These are phyloP conservation scores for Cynanchum wilfordii DNA, from an alignment of 257 asterid genomes.

Conservation along the genomic window DNA sequence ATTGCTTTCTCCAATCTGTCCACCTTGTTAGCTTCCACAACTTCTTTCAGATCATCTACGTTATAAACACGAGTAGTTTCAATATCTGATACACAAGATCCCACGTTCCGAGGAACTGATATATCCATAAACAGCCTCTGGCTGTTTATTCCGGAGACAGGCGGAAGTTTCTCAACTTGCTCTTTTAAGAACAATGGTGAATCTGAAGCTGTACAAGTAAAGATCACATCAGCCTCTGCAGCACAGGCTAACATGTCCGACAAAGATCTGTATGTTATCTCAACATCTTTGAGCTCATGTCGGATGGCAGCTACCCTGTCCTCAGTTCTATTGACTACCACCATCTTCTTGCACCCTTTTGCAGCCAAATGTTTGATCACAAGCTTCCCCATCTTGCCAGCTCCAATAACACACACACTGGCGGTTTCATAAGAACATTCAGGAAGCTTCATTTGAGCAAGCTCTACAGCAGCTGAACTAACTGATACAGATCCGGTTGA, in stretches of 20 bases:
- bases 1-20: constrained; percentile 62
- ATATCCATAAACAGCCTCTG: constrained; percentile 69
- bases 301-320: constrained; percentile 59
- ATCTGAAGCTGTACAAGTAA: constrained; percentile 81
- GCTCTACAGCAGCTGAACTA: constrained; percentile 97
- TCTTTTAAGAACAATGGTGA: constrained; percentile 56
- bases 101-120: constrained; percentile 92
- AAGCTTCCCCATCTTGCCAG: constrained; percentile 96
- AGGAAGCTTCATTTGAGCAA: constrained; percentile 78
- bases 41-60: constrained; percentile 87
- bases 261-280: constrained; percentile 53
- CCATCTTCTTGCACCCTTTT: constrained; percentile 68
- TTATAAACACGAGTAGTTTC: constrained; percentile 55
- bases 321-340: constrained; percentile 73
- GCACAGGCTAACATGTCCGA: constrained; percentile 55
- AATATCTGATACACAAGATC: constrained; percentile 52
- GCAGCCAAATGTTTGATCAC: constrained; percentile 86
- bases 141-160: constrained; percentile 40
- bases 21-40: constrained; percentile 82
- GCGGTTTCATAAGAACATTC: constrained; percentile 39
- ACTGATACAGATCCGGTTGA: constrained; percentile 87
- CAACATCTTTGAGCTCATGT: constrained; percentile 59
- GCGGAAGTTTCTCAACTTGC: constrained; percentile 53
- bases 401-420: constrained; percentile 76
- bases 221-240: constrained; percentile 72